Evolutionary conservation across 2,329 filamentous ascomycete genomes (phyloP), one percentile per base, ranked within the genome.

Genomic region (Alternaria sp.): DNA sequence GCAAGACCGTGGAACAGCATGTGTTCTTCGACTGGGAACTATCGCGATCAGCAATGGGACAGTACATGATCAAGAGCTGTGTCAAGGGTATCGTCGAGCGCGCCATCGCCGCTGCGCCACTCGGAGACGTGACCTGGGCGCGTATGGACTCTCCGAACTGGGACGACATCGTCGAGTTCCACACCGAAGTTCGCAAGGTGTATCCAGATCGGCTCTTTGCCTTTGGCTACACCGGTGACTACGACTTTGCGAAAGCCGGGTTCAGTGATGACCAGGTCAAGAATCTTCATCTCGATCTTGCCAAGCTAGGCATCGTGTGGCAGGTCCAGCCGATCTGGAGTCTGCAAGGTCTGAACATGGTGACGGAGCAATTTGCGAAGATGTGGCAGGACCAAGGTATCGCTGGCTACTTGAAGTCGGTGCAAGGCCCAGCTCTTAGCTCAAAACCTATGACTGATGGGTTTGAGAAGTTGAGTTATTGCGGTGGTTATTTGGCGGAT

Each of bases 311-410:
- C 9, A 69, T 82, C 7, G 77, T 78, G 5, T 82, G 79, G 80
- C 80, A 82, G 60, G 78, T 82, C 2, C 80, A 82, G 74, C 81
- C 80, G 2, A 80, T 82, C 57, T 82, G 78, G 76, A 70, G 70
- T 23, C 55, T 80, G 12, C 75, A 78, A 45, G 80, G 80, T 0
- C 61, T 81, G 18, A 80, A 80, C 59, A 66, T 77, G 56, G 67
- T 70, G 15, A 75, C 78, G 5, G 77, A 80, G 55, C 68, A 75
- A 64, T 79, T 80, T 66, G 70, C 71, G 14, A 71, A 76, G 63
- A 61, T 75, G 55, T 82, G 77, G 78, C 69, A 65, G 23, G 68
- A 77, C 33, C 71, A 78, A 15, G 80, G 78, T 3, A 81, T 82
- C 49, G 78, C 75, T 18, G 80, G 75, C 5, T 81, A 82, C 64